Percentiles rank a stretch among this genome's conserved stretches.
Evolutionary conservation across 768 basidiomycete genomes (phyloP).

Genomic region (Daedalea quercina): DNA sequence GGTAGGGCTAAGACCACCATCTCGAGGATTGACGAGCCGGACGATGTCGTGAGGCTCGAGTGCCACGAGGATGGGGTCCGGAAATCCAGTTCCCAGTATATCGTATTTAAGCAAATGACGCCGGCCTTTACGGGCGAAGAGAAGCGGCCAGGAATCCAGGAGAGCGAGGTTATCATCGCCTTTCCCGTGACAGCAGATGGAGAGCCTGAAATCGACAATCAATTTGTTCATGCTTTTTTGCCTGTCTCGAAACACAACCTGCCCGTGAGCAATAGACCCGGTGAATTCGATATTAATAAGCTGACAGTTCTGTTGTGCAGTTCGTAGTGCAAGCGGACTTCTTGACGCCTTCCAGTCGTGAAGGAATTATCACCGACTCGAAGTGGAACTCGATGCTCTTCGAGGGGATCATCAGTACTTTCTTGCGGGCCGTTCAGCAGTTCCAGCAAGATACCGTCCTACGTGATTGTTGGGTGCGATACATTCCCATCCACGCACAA

Average conservation of each 20-base stretch:
- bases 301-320: slow-evolving; percentile 8
- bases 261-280: slow-evolving; percentile 11
- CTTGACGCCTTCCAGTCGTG: slow-evolving; percentile 21
- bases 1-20: background rate
- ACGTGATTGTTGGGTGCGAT: slow-evolving; percentile 19
- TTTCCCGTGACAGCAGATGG: slow-evolving; percentile 15
- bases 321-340: slow-evolving; percentile 26
- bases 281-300: background rate
- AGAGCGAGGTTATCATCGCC: slow-evolving; percentile 17
- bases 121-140: slow-evolving; percentile 8
- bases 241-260: slow-evolving; percentile 19
- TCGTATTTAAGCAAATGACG: slow-evolving; percentile 9
- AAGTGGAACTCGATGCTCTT: slow-evolving; percentile 20
- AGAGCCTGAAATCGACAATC: slow-evolving; percentile 8
- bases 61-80: background rate
- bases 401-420: slow-evolving; percentile 13
- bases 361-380: slow-evolving; percentile 17
- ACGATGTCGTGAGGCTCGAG: background rate
- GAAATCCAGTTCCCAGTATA: background rate
- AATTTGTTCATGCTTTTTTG: slow-evolving; percentile 20
- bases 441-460: slow-evolving; percentile 13
- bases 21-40: background rate
- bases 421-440: slow-evolving; percentile 15
- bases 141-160: slow-evolving; percentile 9
- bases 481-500: slow-evolving; percentile 10